Conservation (phyloP, 2,329 filamentous ascomycete genomes). For the Colletotrichum nymphaeae region DNA sequence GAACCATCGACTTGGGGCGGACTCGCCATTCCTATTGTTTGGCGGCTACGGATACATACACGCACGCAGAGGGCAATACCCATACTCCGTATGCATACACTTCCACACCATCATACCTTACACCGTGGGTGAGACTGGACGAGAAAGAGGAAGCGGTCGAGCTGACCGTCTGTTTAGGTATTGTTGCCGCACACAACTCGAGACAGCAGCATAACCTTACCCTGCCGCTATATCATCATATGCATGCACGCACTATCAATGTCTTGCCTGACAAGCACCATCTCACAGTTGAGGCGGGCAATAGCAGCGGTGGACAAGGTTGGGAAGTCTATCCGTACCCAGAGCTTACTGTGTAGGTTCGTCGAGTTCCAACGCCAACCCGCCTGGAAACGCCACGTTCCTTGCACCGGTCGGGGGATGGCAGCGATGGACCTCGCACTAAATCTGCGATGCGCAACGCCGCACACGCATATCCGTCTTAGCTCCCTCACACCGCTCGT, state of each 20-base stretch:
- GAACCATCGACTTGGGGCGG: conserved; percentile 20
- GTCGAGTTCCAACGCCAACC: conserved; percentile 25
- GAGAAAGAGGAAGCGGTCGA: not conserved
- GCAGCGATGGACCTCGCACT: conserved; percentile 34
- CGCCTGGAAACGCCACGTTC: conserved; percentile 31
- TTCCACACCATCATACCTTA: not conserved
- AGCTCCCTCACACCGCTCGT: conserved; percentile 34
- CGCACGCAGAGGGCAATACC: not conserved
- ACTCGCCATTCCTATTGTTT: conserved; percentile 14
- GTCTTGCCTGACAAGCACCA: conserved; percentile 5
- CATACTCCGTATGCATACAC: not conserved
- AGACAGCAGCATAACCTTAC: not conserved
- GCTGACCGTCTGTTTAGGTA: conserved; percentile 14
- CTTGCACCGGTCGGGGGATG: conserved; percentile 28
- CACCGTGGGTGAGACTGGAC: not conserved
- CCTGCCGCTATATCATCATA: not conserved
- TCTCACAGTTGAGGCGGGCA: conserved; percentile 21
- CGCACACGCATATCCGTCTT: conserved; percentile 36
- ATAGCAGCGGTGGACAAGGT: conserved; percentile 19
- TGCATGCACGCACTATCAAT: not conserved
- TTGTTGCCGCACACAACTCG: not conserved
- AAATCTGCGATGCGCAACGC: conserved; percentile 36
- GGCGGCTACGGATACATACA: not conserved
- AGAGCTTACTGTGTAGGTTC: conserved; percentile 28
- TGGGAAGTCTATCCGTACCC: not conserved